Evolutionary conservation across 257 asterid species (phyloP), one percentile per base, ranked within the genome.

Genomic region (Echites panduratus): DNA sequence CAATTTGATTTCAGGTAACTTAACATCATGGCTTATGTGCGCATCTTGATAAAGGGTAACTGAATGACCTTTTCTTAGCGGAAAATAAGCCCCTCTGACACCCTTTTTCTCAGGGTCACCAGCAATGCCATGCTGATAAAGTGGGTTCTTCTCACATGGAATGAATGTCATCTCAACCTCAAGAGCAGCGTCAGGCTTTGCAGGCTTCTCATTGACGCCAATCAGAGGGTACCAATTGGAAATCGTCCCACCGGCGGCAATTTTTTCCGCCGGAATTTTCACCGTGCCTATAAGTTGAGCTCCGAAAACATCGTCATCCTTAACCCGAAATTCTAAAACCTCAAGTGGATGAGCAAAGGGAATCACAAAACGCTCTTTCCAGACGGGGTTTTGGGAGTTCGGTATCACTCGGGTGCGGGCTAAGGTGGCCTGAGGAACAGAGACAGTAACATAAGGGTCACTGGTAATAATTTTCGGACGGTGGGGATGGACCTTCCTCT

Each of bases 31-130:
- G 20, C 80, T 80, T 71, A 79, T 49, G 27, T 93, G 98, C 0
- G 98, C 97, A 76, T 93, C 98, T 82, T 93, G 98, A 82, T 91
- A 93, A 32, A 93, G 85, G 57, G 84, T 91, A 32, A 93, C 89
- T 0, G 84, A 71, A 74, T 88, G 76, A 68, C 97, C 97, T 80
- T 86, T 93, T 79, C 97, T 82, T 9, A 87, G 70, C 2, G 98
- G 97, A 54, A 91, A 93, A 64, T 91, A 93, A 45, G 97, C 78
- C 69, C 74, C 47, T 54, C 82, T 77, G 10, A 93, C 94, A 4
- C 98, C 98, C 65, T 50, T 54, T 10, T 79, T 80, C 3, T 49
- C 73, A 7, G 89, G 89, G 35, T 88, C 97, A 6, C 91, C 92
- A 1, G 96, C 96, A 75, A 93, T 82, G 6, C 98, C 98, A 67